Base-by-base conservation (phyloP, 2,329 filamentous ascomycete genomes). In the Hypomyces rosellus region DNA sequence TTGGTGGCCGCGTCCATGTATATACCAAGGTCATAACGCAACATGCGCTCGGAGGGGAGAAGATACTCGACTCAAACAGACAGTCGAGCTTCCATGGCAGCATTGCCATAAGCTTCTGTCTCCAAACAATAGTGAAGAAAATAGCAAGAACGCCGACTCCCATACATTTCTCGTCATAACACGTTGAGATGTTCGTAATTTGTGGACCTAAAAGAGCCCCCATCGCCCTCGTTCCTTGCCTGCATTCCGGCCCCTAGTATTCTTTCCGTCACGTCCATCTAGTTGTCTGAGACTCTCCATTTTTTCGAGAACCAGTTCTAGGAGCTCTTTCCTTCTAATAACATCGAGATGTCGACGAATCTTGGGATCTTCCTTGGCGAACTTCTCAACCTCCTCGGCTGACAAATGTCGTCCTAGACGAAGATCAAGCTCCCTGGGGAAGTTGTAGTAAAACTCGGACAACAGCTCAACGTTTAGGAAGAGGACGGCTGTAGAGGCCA, bases 401-500 rank as follows among this genome's bases (percentile, higher is more conserved):
- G 82, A 81, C 54, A 96, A 76, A 60, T 89, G 85, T 22, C 89
- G 82, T 42, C 92, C 89, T 11, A 99, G 84, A 34, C 91, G 82
- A 53, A 86, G 74, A 66, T 99, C 93, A 12, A 99, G 80, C 65
- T 96, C 90, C 37, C 93, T 82, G 1, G 93, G 93, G 69, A 99
- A 99, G 65, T 93, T 90, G 71, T 96, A 96, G 73, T 96, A 96
- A 67, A 97, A 99, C 64, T 99, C 95, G 2, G 88, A 92, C 15
- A 99, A 80, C 16, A 99, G 79, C 71, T 99, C 95, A 11, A 97
- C 93, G 63, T 99, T 96, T 30, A 99, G 80, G 76, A 99, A 99
- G 0, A 99, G 81, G 8, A 99, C 93, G 2, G 93, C 92, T 0
- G 93, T 99, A 2, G 89, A 86, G 3, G 92, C 95, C 45, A 99